Evolutionary conservation across 2,329 filamentous ascomycete genomes (phyloP), one percentile per base, ranked within the genome.

Genomic region (Macroventuria anomochaeta): DNA sequence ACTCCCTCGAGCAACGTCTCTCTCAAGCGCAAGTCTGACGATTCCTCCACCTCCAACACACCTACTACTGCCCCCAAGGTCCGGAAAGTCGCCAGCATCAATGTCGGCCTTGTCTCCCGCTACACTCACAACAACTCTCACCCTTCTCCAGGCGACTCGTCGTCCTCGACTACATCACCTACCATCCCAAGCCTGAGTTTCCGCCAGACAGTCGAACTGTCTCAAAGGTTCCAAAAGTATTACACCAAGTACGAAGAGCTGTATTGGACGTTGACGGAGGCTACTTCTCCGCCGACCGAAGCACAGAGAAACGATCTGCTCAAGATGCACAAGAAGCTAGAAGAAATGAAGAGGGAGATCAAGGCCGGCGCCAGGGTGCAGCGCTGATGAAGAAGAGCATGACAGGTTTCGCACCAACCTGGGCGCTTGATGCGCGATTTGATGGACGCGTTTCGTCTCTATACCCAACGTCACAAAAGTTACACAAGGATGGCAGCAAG

Each of bases 331-430:
- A 71, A 73, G 61, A 76, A 78, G 60, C 69, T 85, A 39, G 77
- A 81, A 62, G 76, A 77, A 59, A 83, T 85, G 80, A 86, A 86
- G 75, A 72, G 78, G 55, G 81, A 85, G 65, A 85, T 86, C 57
- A 69, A 75, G 62, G 62, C 76, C 57, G 64, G 74, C 50, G 70
- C 69, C 29, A 63, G 66, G 15, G 47, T 64, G 48, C 62, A 68
- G 46, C 67, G 63, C 31, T 71, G 58, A 63, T 46, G 36, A 31
- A 50, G 11, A 25, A 52, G 20, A 33, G 47, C 23, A 23, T 26
- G 29, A 36, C 33, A 40, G 28, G 44, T 18, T n/a, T 20, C 41
- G 34, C 39, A 40, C 33, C 33, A 31, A n/a, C 44, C 39, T 46
- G 17, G 44, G 44, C 51, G 46, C 34, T 44, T 32, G 37, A 28